These are phyloP conservation scores for Zygotorulaspora florentina DNA, from an alignment of 805 yeast species.

Conservation along the genomic window DNA sequence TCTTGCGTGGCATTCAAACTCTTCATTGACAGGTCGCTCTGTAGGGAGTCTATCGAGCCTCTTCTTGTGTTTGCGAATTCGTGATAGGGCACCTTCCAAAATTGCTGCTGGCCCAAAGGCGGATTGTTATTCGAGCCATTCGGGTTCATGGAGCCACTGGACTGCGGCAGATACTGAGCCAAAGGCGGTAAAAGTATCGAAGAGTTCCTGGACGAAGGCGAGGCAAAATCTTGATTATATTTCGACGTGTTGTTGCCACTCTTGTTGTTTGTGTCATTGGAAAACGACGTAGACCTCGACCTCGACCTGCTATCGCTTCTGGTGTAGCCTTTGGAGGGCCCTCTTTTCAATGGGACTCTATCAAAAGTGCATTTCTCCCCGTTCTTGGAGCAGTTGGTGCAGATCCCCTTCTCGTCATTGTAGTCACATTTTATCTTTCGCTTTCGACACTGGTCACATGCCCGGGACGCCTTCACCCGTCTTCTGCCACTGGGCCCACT, in stretches of 20 bases:
- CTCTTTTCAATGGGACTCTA: conserved; percentile 69
- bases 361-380: conserved; percentile 63
- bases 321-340: conserved; percentile 73
- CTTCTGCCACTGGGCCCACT: conserved; percentile 40
- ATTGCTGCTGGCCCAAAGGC: conserved; percentile 28
- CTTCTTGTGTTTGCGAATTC: conserved; percentile 31
- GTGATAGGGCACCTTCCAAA: conserved; percentile 37
- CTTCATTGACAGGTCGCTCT: conserved; percentile 29
- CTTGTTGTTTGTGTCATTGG: conserved; percentile 8
- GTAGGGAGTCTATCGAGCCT: conserved; percentile 31
- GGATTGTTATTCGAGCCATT: not conserved
- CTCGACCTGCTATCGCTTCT: conserved; percentile 19
- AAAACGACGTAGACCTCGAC: conserved; percentile 8
- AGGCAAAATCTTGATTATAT: conserved; percentile 6
- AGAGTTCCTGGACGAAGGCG: conserved; percentile 16
- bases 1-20: conserved; percentile 17
- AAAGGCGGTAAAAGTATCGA: conserved; percentile 33
- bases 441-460: conserved; percentile 75
- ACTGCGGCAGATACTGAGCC: conserved; percentile 28
- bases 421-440: conserved; percentile 73
- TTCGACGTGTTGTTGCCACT: not conserved
- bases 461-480: conserved; percentile 70
- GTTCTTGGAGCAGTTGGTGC: conserved; percentile 60
- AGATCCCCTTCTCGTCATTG: conserved; percentile 47
- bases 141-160: conserved; percentile 4